Percentiles rank a stretch among this genome's conserved stretches.
These are phyloP conservation scores for Linanthus parryae DNA, from an alignment of 148 eudicot genomes.

Conservation along the genomic window DNA sequence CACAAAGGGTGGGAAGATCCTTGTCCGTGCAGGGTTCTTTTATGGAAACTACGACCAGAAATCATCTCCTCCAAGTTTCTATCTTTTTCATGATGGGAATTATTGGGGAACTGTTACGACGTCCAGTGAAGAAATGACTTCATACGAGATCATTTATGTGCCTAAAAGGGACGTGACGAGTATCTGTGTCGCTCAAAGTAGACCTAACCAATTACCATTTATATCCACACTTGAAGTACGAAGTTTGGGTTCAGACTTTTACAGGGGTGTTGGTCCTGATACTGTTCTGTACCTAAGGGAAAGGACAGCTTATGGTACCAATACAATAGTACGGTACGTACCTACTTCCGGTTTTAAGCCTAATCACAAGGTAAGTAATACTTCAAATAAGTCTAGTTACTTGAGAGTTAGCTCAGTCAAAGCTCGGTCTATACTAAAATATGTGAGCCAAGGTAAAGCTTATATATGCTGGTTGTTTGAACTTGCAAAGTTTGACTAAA, in stretches of 20 bases:
- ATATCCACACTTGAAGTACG: constrained; percentile 30
- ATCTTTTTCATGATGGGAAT: constrained; percentile 32
- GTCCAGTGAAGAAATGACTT: not conserved
- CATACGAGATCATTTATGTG: constrained; percentile 19
- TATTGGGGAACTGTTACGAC: constrained; percentile 27
- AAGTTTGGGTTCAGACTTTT: constrained; percentile 20
- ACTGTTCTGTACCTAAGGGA: constrained; percentile 15
- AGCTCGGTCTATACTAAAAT: too few species aligned
- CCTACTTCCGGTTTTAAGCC: not conserved
- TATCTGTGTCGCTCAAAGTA: constrained; percentile 29
- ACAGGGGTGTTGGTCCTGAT: constrained; percentile 14
- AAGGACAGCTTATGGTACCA: constrained; percentile 34
- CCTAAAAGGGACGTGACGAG: constrained; percentile 2
- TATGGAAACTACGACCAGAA: constrained; percentile 34
- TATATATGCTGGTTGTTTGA: too few species aligned
- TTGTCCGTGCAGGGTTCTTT: constrained; percentile 29
- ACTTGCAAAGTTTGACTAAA: too few species aligned
- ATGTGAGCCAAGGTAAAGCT: too few species aligned
- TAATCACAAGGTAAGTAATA: not conserved
- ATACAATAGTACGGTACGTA: constrained; percentile 21
- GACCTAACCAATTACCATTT: constrained; percentile 26
- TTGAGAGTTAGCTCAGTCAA: too few species aligned
- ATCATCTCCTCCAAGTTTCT: constrained; percentile 29
- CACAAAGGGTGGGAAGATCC: constrained; percentile 8
- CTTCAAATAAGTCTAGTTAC: too few species aligned